Evolutionary conservation across 257 asterid genomes (phyloP).

Genomic region (Forsythia viridissima): DNA sequence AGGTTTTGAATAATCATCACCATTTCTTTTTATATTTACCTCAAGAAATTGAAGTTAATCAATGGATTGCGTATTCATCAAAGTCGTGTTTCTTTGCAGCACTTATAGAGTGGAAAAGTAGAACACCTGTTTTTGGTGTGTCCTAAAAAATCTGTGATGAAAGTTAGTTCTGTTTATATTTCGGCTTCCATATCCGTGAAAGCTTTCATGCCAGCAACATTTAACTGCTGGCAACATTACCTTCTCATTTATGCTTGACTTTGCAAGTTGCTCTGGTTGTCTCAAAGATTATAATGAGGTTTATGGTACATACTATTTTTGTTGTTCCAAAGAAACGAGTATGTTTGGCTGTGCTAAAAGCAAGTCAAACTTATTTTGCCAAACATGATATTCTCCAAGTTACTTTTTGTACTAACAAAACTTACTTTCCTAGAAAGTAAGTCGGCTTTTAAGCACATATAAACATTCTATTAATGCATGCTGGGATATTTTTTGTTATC

Average conservation of each 20-base stretch:
- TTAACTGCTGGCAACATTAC: background rate
- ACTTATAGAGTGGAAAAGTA: background rate
- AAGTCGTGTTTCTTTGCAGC: background rate
- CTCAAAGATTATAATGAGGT: background rate
- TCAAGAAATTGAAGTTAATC: background rate
- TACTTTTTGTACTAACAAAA: background rate
- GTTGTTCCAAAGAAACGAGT: background rate
- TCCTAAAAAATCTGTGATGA: background rate
- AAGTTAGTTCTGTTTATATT: background rate
- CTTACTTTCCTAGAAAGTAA: background rate
- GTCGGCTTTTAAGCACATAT: background rate
- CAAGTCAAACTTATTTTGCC: background rate
- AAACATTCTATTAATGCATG: background rate
- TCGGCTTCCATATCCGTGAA: no score
- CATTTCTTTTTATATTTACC: background rate
- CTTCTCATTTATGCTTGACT: background rate
- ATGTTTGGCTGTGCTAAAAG: background rate
- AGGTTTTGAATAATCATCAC: background rate
- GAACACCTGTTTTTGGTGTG: no score
- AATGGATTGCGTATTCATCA: background rate
- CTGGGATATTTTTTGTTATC: no score
- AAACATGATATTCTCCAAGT: background rate
- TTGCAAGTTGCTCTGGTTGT: background rate
- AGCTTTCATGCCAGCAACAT: background rate
- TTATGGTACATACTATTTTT: background rate